Evolutionary conservation across 345 rosid species (phyloP).

Genomic region (Cardiospermum halicacabum): DNA sequence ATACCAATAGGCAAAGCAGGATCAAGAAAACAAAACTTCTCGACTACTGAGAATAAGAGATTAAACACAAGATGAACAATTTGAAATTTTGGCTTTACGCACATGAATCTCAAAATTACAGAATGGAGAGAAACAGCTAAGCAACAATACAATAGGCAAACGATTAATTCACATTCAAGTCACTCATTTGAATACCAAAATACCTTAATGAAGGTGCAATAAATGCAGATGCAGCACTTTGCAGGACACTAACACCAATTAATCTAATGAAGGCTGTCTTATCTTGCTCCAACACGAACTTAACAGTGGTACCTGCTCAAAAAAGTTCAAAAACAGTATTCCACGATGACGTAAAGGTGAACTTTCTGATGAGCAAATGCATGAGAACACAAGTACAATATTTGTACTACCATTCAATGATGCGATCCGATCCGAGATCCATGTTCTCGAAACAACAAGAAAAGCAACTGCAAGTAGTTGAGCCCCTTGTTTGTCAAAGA

Average conservation of each 20-base stretch:
- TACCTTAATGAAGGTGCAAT: constrained; percentile 95
- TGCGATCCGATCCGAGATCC: constrained; percentile 95
- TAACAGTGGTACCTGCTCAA: constrained; percentile 86
- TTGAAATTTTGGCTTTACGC: background rate
- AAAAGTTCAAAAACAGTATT: background rate
- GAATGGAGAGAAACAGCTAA: background rate
- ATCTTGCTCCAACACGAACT: constrained; percentile 94
- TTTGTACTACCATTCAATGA: constrained; percentile 69
- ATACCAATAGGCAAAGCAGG: no score
- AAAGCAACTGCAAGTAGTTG: constrained; percentile 80
- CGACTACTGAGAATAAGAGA: background rate
- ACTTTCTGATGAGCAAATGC: constrained; percentile 7
- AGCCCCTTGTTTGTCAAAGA: constrained; percentile 90
- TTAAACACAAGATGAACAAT: background rate
- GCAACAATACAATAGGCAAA: background rate
- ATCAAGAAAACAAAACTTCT: no score
- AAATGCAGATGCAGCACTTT: constrained; percentile 92
- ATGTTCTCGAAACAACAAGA: constrained; percentile 88
- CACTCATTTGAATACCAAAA: constrained; percentile 3
- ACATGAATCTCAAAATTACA: background rate
- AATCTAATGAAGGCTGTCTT: constrained; percentile 73
- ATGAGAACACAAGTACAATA: constrained; percentile 8
- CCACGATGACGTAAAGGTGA: constrained; percentile 12
- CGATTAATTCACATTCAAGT: background rate
- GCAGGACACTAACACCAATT: constrained; percentile 87